Base-by-base conservation (phyloP, 345 rosid genomes). In the sweet orange (Citrus sinensis) region DNA sequence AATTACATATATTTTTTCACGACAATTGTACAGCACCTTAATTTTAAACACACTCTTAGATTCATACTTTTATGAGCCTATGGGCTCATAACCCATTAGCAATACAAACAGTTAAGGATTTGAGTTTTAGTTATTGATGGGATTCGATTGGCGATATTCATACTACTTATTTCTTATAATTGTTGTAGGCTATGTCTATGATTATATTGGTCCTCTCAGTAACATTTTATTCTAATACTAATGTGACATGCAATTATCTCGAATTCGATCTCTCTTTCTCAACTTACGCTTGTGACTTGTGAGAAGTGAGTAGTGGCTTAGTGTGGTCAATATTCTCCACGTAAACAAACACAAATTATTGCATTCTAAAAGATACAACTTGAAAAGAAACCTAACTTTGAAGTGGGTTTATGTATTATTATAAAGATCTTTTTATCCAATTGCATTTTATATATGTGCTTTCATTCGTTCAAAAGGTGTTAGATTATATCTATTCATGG, bases 21-120 rank as follows among this genome's bases (percentile, higher is more conserved):
- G 0, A 2, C 0, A 30, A 30, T 0, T 2, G 0, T 29, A 29
- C 1, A 29, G 0, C 32, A 30, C 4, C 4, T 30, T 0, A 30
- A 30, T 30, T 30, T 0, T 0, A 30, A 30, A 30, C 4, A 30
- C 32, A 30, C 32, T 30, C 32, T 30, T 30, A 30, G 0, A 4
- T 1, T 34, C 35, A 4, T 34, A 6, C 6, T 4, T 34, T 5
- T 4, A 34, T 34, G 35, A 34, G 35, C 6, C 35, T 4, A 4
- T 34, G 35, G 35, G 6, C 5, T 34, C 35, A 4, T 4, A 5
- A 0, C 35, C 35, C 35, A 4, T 34, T 34, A 34, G 35, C 35
- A 34, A 4, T 34, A 34, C 6, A 4, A 34, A 5, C 35, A 34
- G 6, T 34, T 0, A 0, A 34, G 35, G 35, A 34, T 34, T 34